Base-by-base conservation (phyloP, 768 basidiomycete species). In the Boletellus sp. region DNA sequence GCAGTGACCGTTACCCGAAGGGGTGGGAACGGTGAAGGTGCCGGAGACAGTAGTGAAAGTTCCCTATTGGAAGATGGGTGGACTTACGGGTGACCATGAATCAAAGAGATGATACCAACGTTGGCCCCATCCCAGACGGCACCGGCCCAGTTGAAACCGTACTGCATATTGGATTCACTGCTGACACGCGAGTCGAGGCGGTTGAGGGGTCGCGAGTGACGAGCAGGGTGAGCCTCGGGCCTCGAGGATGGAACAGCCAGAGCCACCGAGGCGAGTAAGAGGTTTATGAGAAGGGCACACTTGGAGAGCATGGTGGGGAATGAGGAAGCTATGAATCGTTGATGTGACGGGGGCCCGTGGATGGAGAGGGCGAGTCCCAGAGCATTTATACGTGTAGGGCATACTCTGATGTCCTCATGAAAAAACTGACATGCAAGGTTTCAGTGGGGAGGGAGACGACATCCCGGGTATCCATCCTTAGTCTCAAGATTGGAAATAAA, bases 81-180 rank as follows among this genome's bases (percentile, higher is more conserved):
- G 53, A 55, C 40, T 36, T 23, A 7, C 11, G 17, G 3, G 20
- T 34, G 19, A 36, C 11, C 0, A 1, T 26, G 6, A 16, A 42
- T 28, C 12, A 33, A 12, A 26, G 3, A n/a, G 19, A 16, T 19
- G n/a, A 23, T 24, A 56, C 45, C 13, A 44, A 62, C 62, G 6
- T 19, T 15, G 34, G 12, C 19, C 52, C 50, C 28, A 0, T 3
- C 39, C 59, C 32, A 50, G 28, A 54, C 26, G 45, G 52, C 63
- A 45, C 60, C 59, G 42, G 60, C 47, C 57, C 63, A 63, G 31
- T 43, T 51, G 19, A 22, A n/a, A 32, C 47, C 51, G 47, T 64
- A 64, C 28, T 45, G 24, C 24, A 51, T 48, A 32, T 61, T 40
- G 22, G 46, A 49, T 38, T 9, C 4, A 22, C 3, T 12, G 13